Evolutionary conservation across 2,329 filamentous ascomycete species (phyloP).

Genomic region (Cryphonectria carpinicola): DNA sequence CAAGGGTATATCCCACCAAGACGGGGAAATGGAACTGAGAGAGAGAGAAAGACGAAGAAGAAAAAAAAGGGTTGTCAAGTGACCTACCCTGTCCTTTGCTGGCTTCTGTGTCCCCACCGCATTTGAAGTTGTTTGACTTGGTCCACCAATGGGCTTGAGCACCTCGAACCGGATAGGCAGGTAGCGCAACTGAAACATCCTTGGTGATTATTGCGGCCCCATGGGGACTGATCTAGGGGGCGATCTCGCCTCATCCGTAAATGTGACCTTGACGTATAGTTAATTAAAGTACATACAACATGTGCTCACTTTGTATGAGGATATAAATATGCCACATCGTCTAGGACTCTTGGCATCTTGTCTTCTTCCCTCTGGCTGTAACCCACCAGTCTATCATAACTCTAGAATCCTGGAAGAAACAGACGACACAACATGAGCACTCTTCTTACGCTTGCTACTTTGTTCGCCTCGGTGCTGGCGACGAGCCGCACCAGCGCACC

Average conservation of each 20-base stretch:
- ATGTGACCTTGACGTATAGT: not conserved
- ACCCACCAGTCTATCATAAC: not conserved
- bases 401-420: not conserved
- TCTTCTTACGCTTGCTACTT: slow-evolving; percentile 15
- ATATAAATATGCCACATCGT: slow-evolving; percentile 1
- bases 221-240: not conserved
- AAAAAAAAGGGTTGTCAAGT: not conserved
- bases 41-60: too few relatives aligned
- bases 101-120: not conserved
- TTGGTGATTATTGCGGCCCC: not conserved
- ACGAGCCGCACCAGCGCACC: slow-evolving; percentile 45
- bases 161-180: not conserved
- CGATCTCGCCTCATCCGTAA: not conserved
- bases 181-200: slow-evolving; percentile 5
- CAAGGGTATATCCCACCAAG: not conserved
- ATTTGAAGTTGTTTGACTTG: not conserved
- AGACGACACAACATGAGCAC: slow-evolving; percentile 25
- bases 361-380: not conserved
- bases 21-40: not conserved
- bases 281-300: not conserved
- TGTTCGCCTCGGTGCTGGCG: slow-evolving; percentile 33
- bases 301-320: not conserved
- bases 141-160: slow-evolving; percentile 11
- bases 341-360: not conserved
- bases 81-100: not conserved